phyloP scores from a whole-genome alignment of 2,329 filamentous ascomycete species.

The Berkeleyomyces basicola region DNA sequence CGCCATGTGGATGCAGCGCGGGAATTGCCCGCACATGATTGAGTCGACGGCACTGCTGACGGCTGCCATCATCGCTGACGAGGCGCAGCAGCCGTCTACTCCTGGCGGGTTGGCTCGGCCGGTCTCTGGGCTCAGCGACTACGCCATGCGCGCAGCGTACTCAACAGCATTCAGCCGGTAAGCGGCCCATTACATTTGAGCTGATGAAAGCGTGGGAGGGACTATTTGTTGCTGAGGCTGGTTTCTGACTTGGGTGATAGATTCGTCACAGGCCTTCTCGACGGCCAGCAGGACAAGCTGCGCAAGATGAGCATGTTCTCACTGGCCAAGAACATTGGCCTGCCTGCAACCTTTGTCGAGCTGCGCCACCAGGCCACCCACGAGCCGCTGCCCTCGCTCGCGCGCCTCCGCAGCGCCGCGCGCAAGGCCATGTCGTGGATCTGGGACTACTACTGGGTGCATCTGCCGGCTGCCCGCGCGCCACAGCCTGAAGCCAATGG shows the following conservation, averaged over 20 bases:
- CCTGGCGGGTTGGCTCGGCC: constrained; percentile 17
- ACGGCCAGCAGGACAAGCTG: constrained; percentile 52
- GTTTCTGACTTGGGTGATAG: constrained; percentile 22
- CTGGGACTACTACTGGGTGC: constrained; percentile 74
- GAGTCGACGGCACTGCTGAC: constrained; percentile 62
- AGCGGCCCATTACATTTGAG: constrained; percentile 18
- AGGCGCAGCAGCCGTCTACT: constrained; percentile 17
- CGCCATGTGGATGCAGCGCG: constrained; percentile 54
- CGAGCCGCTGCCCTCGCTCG: constrained; percentile 64
- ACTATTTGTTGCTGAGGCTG: not conserved
- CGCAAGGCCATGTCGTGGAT: constrained; percentile 64
- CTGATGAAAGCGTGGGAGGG: not conserved
- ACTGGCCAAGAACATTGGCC: constrained; percentile 47
- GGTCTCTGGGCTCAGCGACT: constrained; percentile 28
- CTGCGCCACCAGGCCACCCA: constrained; percentile 81
- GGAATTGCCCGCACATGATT: constrained; percentile 60
- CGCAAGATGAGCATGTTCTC: constrained; percentile 58
- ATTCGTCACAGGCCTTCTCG: constrained; percentile 67
- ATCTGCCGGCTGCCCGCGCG: constrained; percentile 23
- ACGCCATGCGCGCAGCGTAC: constrained; percentile 53
- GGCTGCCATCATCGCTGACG: constrained; percentile 51
- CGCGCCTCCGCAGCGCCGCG: constrained; percentile 53
- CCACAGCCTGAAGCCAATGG: not conserved
- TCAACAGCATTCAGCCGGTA: constrained; percentile 59
- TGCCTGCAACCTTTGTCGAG: constrained; percentile 72